Conservation (phyloP, 257 asterid genomes). For the Lycium ferocissimum region DNA sequence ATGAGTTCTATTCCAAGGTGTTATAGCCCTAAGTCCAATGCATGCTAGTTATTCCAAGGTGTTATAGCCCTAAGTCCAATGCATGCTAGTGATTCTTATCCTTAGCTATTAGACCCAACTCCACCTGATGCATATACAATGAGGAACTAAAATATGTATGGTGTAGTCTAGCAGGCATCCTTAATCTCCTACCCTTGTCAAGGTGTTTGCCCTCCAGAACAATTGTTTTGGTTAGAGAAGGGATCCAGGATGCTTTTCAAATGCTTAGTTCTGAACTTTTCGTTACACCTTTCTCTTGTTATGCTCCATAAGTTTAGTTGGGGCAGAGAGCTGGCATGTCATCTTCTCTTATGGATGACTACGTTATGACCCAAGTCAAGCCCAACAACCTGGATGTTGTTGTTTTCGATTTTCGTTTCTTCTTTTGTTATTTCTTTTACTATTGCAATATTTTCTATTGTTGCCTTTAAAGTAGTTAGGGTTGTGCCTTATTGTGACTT, state of each 20-base stretch:
- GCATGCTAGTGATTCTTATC: background rate
- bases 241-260: background rate
- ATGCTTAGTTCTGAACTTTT: slow-evolving; percentile 13
- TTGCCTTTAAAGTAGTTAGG: background rate
- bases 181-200: background rate
- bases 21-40: slow-evolving; percentile 3
- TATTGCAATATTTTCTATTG: background rate
- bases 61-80: background rate
- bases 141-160: background rate
- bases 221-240: background rate
- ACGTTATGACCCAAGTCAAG: background rate
- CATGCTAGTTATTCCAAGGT: background rate
- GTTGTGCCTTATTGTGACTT: background rate
- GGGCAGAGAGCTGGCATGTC: slow-evolving; percentile 8
- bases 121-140: background rate
- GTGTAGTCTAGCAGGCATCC: slow-evolving; percentile 18
- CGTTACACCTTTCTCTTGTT: background rate
- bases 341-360: slow-evolving; percentile 8
- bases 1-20: background rate
- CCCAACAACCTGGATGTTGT: background rate
- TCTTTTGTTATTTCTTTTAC: slow-evolving; percentile 17
- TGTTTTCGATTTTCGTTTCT: background rate
- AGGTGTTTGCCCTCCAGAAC: background rate
- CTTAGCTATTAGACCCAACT: background rate
- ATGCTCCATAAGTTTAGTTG: slow-evolving; percentile 21